Base-by-base conservation (phyloP, 2,329 filamentous ascomycete species). In the Penicillium paneum region DNA sequence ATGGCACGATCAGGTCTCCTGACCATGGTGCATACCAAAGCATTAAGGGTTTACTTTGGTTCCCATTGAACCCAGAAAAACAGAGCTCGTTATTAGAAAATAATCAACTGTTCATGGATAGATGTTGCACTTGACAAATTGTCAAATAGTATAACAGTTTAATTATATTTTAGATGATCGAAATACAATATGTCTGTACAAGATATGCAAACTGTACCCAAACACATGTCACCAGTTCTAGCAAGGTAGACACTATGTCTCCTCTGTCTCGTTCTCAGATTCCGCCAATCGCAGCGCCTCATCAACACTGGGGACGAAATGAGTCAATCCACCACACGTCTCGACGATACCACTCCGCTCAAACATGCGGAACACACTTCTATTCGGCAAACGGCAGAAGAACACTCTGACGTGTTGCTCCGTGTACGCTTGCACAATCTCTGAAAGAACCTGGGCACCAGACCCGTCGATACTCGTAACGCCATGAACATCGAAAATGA, bases 401-500 rank as follows among this genome's bases (percentile, higher is more conserved):
- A 78, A 78, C 0, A 80, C 76, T 7, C 75, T 66, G 1, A 93
- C 91, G 0, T 88, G 89, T 5, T 87, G 80, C 32, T 88, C 82
- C n/a, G 86, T 79, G 70, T 97, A 97, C 29, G 79, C 82, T 44
- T 85, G 79, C 15, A 99, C 90, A 62, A 97, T 97, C 74, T 97
- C 94, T 43, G 84, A 83, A 3, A 99, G 79, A 0, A 97, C 93
- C 74, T 97, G 94, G 0, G 90, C 89, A 1, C 93, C 94, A 0
- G 91, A 96, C 6, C 91, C 94, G 69, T 99, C 94, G 65, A 99
- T 86, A 28, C 88, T 89, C 0, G 92, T 96, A 3, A 99, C 94
- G n/a, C 94, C 94, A 64, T 97, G 93, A 8, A 97, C 91, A 70
- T 99, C 94, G 67, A 99, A 97, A 58, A 99, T 91, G 71, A 99